phyloP scores from a whole-genome alignment of 164 flowering plant species.

The Chloranthus sessilifolius region DNA sequence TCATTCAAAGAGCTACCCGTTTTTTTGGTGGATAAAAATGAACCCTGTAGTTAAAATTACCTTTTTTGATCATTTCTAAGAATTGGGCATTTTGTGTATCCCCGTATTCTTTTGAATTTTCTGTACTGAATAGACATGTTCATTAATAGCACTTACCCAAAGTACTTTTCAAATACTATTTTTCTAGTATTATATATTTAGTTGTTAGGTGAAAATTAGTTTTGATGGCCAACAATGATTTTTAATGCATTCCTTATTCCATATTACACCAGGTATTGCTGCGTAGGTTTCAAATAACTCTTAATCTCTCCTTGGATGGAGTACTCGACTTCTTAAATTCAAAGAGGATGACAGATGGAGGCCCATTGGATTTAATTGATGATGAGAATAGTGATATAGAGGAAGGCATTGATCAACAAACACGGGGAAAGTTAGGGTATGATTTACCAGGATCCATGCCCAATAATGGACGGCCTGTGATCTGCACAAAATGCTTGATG shows the following conservation, averaged over 20 bases:
- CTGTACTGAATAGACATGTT: too few relatives aligned
- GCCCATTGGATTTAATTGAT: constrained; percentile 88
- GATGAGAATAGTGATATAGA: constrained; percentile 80
- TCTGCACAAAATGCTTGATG: constrained; percentile 77
- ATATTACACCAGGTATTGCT: constrained; percentile 57
- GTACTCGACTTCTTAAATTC: constrained; percentile 87
- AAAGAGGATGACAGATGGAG: constrained; percentile 93
- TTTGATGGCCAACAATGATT: background rate
- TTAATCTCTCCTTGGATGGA: constrained; percentile 86
- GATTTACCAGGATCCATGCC: constrained; percentile 89
- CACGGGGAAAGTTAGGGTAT: constrained; percentile 53
- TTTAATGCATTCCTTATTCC: background rate
- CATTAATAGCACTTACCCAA: too few relatives aligned
- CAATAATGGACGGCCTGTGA: constrained; percentile 75
- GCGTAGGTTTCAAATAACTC: constrained; percentile 80
- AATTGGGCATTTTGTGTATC: too few relatives aligned
- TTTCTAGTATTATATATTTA: background rate
- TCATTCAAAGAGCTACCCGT: too few relatives aligned
- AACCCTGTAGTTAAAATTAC: too few relatives aligned
- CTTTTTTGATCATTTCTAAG: too few relatives aligned
- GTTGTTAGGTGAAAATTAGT: background rate
- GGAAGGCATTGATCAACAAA: constrained; percentile 83
- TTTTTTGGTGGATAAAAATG: too few relatives aligned
- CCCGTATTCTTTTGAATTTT: too few relatives aligned
- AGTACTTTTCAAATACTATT: too few relatives aligned